A percentile compares a stretch with the other conserved stretches of the same genome.
These are phyloP conservation scores for Coemansia guatemalensis DNA, from an alignment of 192 early-diverging fungal species.

Conservation along the genomic window DNA sequence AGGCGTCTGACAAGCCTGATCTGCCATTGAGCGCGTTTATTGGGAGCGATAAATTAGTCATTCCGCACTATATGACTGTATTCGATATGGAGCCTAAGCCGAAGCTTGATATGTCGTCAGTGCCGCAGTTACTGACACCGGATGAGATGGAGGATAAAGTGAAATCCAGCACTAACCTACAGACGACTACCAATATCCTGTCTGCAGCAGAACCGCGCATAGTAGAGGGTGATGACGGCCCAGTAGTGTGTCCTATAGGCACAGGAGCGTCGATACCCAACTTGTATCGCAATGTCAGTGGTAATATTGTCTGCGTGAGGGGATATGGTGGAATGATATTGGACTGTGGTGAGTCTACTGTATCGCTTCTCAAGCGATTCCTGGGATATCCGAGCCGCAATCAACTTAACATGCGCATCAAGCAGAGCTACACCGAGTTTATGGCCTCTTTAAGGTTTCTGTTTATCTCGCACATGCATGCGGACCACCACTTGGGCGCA, in stretches of 20 bases:
- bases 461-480: constrained; percentile 96
- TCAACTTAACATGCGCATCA: constrained; percentile 40
- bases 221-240: constrained; percentile 10
- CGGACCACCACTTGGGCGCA: constrained; percentile 94
- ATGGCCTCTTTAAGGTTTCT: constrained; percentile 64
- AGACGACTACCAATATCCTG: too few species aligned
- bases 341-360: constrained; percentile 90
- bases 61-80: constrained; percentile 40
- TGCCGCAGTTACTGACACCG: constrained; percentile 23
- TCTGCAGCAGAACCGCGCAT: too few species aligned
- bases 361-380: constrained; percentile 75
- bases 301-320: constrained; percentile 71
- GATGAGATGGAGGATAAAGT: constrained; percentile 24
- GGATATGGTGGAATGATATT: constrained; percentile 68
- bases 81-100: constrained; percentile 66
- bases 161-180: neutral
- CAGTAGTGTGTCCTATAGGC: constrained; percentile 72
- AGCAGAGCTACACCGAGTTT: constrained; percentile 46
- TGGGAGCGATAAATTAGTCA: constrained; percentile 8
- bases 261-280: constrained; percentile 89
- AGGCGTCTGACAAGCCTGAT: constrained; percentile 53
- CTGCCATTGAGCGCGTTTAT: constrained; percentile 32
- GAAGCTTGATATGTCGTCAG: constrained; percentile 51
- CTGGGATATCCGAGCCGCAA: constrained; percentile 59
- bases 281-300: constrained; percentile 90